A percentile compares a stretch with the other conserved stretches of the same genome.
Evolutionary conservation across 129 eudicot genomes (phyloP).

Genomic region (Flaveria brownii): DNA sequence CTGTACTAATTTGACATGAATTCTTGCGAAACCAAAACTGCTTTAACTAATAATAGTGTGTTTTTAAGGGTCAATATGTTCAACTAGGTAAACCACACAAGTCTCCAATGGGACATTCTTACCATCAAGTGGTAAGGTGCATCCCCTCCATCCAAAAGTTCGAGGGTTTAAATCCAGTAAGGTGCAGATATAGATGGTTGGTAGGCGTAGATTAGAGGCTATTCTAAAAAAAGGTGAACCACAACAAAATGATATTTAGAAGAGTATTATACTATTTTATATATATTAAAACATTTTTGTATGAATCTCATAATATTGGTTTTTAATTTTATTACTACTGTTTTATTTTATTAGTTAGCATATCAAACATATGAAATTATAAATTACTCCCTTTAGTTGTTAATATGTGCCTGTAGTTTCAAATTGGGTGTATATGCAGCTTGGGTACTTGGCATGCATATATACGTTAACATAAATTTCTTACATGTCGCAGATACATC

Average conservation of each 20-base stretch:
- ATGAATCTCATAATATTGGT: too few species aligned
- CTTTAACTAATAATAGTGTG: not conserved
- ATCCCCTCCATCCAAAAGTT: too few species aligned
- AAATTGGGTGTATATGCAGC: slow-evolving; percentile 25
- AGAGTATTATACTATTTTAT: too few species aligned
- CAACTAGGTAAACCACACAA: slow-evolving; percentile 17
- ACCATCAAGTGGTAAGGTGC: too few species aligned
- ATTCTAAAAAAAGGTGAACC: too few species aligned
- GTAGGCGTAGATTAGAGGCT: too few species aligned
- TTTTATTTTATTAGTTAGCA: not conserved
- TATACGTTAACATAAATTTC: not conserved
- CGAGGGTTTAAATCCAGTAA: too few species aligned
- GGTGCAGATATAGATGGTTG: too few species aligned
- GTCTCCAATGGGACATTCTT: too few species aligned
- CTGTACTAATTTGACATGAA: not conserved
- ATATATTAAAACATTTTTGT: too few species aligned
- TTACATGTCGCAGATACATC: slow-evolving; percentile 14
- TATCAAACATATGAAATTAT: slow-evolving; percentile 3
- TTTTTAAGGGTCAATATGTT: slow-evolving; percentile 10
- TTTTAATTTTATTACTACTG: not conserved
- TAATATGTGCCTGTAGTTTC: not conserved
- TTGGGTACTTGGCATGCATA: slow-evolving; percentile 14
- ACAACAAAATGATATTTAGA: too few species aligned
- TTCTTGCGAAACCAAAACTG: not conserved
- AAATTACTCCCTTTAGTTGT: not conserved